Conservation (phyloP, 768 basidiomycete species). For the Suillus clintonianus region DNA sequence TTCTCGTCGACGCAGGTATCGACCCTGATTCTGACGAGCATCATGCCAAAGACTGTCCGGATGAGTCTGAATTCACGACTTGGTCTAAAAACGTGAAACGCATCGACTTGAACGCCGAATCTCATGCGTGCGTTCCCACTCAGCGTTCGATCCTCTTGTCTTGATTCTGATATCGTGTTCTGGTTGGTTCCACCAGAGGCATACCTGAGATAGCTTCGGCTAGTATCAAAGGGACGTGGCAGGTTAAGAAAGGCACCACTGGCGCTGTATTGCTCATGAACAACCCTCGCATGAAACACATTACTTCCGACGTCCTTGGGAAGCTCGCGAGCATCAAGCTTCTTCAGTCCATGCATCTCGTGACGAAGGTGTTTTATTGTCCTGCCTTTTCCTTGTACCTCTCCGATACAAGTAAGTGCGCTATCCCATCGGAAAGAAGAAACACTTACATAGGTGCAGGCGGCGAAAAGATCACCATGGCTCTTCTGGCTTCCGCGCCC, state of each 20-base stretch:
- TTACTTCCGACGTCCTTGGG: conserved; percentile 10
- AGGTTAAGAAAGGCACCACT: conserved; percentile 15
- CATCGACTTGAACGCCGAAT: conserved; percentile 6
- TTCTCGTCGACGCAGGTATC: background rate
- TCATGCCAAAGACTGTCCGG: conserved; percentile 6
- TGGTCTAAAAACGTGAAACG: conserved; percentile 10
- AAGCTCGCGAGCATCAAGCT: conserved; percentile 11
- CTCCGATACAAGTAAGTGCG: background rate
- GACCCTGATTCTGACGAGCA: conserved; percentile 3
- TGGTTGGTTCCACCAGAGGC: background rate
- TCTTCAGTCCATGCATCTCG: conserved; percentile 19
- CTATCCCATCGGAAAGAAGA: background rate
- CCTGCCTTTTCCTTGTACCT: conserved; percentile 21
- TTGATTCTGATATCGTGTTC: background rate
- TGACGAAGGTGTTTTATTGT: conserved; percentile 22
- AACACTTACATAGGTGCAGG: background rate
- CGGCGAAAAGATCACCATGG: background rate
- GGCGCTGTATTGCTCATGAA: conserved; percentile 27
- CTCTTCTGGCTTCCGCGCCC: background rate
- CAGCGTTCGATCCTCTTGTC: background rate
- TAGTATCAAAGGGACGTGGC: conserved; percentile 26
- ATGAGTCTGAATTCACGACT: conserved; percentile 13
- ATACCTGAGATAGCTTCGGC: conserved; percentile 19
- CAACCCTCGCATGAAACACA: conserved; percentile 10
- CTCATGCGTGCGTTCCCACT: conserved; percentile 10